These are phyloP conservation scores for Coemansia sp. DNA, from an alignment of 192 early-diverging fungal species.

Conservation along the genomic window DNA sequence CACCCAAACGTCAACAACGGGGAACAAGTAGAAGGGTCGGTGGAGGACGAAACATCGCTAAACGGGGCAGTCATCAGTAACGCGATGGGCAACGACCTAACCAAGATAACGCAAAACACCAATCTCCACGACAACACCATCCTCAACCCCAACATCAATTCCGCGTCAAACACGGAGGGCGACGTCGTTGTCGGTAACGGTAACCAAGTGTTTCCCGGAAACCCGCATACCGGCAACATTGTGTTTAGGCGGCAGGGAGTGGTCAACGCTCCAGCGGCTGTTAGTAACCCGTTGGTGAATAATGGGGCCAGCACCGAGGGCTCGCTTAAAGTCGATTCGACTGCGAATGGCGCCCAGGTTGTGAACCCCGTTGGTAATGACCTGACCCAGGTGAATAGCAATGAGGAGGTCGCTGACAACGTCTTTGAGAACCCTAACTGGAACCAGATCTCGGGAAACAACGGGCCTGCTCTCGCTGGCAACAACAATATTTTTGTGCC, in stretches of 20 bases:
- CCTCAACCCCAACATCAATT: constrained; percentile 40
- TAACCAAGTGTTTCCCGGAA: constrained; percentile 25
- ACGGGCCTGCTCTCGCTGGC: constrained; percentile 43
- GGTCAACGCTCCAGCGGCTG: constrained; percentile 33
- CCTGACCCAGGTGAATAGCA: constrained; percentile 37
- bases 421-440: constrained; percentile 41
- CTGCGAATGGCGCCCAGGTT: constrained; percentile 25
- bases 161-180: constrained; percentile 23
- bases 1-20: constrained; percentile 43
- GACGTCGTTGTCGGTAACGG: constrained; percentile 41
- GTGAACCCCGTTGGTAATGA: constrained; percentile 45
- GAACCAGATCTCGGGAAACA: constrained; percentile 41
- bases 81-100: constrained; percentile 26
- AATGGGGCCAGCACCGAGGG: constrained; percentile 38
- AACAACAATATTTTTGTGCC: constrained; percentile 42
- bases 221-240: neutral
- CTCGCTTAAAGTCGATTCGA: constrained; percentile 14
- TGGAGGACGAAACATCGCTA: constrained; percentile 27
- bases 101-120: constrained; percentile 26
- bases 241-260: constrained; percentile 36
- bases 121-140: constrained; percentile 42
- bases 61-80: constrained; percentile 31
- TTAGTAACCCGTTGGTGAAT: constrained; percentile 34
- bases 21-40: constrained; percentile 19
- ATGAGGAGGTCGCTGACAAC: constrained; percentile 42